A percentile compares a stretch with the other conserved stretches of the same genome.
These are phyloP conservation scores for Lichenothelia convexa DNA, from an alignment of 495 filamentous ascomycete genomes.

Conservation along the genomic window DNA sequence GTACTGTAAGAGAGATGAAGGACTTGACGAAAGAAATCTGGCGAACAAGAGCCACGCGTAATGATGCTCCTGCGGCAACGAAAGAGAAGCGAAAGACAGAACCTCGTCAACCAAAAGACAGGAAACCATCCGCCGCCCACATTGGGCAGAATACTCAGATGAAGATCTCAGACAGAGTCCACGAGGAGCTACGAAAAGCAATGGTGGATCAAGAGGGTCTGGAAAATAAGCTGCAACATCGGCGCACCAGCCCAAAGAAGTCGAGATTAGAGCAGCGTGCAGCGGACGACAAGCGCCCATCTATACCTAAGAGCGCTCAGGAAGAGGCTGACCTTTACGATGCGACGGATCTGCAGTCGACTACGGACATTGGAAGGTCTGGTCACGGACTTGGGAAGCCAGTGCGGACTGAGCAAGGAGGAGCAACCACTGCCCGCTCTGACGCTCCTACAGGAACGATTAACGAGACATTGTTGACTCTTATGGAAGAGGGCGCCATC, in stretches of 20 bases:
- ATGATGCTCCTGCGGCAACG: slow-evolving; percentile 1
- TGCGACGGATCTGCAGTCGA: slow-evolving; percentile 14
- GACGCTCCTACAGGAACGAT: neutral
- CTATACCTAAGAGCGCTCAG: neutral
- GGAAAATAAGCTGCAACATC: neutral
- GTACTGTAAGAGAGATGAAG: slow-evolving; percentile 7
- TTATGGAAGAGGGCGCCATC: slow-evolving; percentile 12
- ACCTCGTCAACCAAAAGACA: slow-evolving; percentile 1
- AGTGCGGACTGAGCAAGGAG: neutral
- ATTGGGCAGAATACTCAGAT: slow-evolving; percentile 12
- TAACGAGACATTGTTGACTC: slow-evolving; percentile 15
- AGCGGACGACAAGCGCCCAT: neutral
- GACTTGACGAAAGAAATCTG: slow-evolving; percentile 10
- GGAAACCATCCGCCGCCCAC: no score
- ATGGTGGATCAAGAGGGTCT: slow-evolving; percentile 4
- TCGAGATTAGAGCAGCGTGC: neutral
- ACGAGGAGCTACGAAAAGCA: slow-evolving; percentile 14
- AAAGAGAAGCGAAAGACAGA: slow-evolving; percentile 1
- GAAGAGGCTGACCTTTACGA: neutral
- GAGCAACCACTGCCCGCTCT: slow-evolving; percentile 2
- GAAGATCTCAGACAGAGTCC: slow-evolving; percentile 12
- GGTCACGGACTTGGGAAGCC: slow-evolving; percentile 1
- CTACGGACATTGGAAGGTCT: slow-evolving; percentile 16
- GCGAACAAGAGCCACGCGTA: neutral
- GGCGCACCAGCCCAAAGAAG: neutral